Evolutionary conservation across 2,329 filamentous ascomycete genomes (phyloP).

Genomic region (Endoconidiophora laricicola): DNA sequence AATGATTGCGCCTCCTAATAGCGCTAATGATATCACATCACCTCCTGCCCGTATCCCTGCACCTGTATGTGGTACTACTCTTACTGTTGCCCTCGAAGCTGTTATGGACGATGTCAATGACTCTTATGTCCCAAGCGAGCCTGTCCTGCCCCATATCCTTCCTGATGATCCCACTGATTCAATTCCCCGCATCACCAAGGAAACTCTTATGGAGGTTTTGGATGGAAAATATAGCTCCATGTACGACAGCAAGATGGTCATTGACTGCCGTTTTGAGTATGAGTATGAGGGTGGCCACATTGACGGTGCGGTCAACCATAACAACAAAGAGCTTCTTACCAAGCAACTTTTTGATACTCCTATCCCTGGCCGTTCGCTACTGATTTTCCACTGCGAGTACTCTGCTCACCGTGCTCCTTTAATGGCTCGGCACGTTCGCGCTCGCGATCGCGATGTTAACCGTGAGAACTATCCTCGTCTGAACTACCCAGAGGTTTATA

Average conservation of each 20-base stretch:
- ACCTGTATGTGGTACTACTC: constrained; percentile 23
- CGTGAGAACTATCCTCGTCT: constrained; percentile 72
- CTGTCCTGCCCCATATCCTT: constrained; percentile 68
- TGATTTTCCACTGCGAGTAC: constrained; percentile 97
- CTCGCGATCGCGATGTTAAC: constrained; percentile 74
- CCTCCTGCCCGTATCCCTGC: background rate
- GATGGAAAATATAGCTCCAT: constrained; percentile 64
- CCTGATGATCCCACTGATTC: constrained; percentile 66
- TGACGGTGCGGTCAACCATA: constrained; percentile 83
- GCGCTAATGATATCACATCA: background rate
- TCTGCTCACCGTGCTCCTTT: constrained; percentile 90
- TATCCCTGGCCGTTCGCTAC: constrained; percentile 53
- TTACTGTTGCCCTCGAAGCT: constrained; percentile 38
- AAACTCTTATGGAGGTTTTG: constrained; percentile 71
- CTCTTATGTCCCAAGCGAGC: constrained; percentile 35
- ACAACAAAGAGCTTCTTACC: constrained; percentile 81
- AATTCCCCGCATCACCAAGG: constrained; percentile 70
- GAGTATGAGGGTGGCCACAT: constrained; percentile 97
- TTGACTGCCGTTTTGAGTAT: constrained; percentile 97
- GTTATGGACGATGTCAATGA: constrained; percentile 69
- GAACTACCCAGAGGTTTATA: constrained; percentile 94
- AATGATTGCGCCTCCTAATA: constrained; percentile 14
- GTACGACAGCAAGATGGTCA: constrained; percentile 69
- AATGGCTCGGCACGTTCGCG: constrained; percentile 87
- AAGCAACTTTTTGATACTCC: constrained; percentile 57